Conservation (phyloP, 768 basidiomycete species). For the Pisolithus tinctorius region DNA sequence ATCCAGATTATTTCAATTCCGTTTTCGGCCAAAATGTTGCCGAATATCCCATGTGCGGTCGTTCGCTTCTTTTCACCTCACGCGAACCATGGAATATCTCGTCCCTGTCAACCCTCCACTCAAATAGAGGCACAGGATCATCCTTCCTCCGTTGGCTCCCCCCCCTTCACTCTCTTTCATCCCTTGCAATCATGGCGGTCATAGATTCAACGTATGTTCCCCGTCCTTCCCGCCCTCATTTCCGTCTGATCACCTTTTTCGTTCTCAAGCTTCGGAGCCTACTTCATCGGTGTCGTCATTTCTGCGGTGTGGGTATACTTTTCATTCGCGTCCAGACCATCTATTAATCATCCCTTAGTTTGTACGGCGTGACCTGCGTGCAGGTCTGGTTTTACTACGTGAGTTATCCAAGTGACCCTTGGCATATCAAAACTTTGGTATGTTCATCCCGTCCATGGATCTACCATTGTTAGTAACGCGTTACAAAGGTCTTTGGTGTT, state of each 20-base stretch:
- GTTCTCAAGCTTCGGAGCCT: slow-evolving; percentile 38
- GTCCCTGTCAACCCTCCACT: too few species aligned
- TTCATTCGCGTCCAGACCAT: not conserved
- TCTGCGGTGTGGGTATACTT: slow-evolving; percentile 40
- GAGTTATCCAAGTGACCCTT: slow-evolving; percentile 41
- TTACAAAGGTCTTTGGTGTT: slow-evolving; percentile 39
- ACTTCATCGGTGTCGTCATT: slow-evolving; percentile 42
- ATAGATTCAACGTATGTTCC: slow-evolving; percentile 31
- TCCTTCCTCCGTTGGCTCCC: not conserved
- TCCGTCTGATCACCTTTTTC: not conserved
- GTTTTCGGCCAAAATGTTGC: too few species aligned
- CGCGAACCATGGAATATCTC: too few species aligned
- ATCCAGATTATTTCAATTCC: too few species aligned
- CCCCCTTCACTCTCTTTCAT: not conserved
- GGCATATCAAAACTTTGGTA: slow-evolving; percentile 43
- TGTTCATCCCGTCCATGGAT: slow-evolving; percentile 6
- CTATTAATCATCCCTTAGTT: slow-evolving; percentile 21
- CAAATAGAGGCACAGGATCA: too few species aligned
- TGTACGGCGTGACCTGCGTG: slow-evolving; percentile 50
- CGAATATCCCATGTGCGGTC: too few species aligned
- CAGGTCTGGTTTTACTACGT: slow-evolving; percentile 52
- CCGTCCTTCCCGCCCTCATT: not conserved
- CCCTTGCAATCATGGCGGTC: slow-evolving; percentile 4
- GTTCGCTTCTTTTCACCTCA: too few species aligned
- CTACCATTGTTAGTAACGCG: not conserved